These are phyloP conservation scores for Polygonum maritimum DNA, from an alignment of 148 eudicot species.

Conservation along the genomic window DNA sequence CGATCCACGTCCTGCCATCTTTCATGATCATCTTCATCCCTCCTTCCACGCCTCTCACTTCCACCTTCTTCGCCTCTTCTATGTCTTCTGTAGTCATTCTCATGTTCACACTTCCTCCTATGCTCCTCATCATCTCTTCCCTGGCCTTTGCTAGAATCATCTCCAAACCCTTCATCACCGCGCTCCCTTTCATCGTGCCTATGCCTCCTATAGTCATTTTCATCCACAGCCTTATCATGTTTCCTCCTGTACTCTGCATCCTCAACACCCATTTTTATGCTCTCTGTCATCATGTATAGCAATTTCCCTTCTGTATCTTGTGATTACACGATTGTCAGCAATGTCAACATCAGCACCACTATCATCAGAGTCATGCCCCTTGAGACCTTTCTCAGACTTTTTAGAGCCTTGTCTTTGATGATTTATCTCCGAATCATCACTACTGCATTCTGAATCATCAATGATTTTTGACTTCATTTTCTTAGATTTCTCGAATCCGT, in stretches of 20 bases:
- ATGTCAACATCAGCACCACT: conserved; percentile 22
- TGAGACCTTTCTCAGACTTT: background rate
- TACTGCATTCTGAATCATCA: conserved; percentile 18
- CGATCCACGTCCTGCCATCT: conserved; percentile 28
- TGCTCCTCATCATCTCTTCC: conserved; percentile 11
- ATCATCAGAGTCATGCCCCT: conserved; percentile 24
- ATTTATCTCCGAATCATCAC: conserved; percentile 14
- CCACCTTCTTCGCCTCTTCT: conserved; percentile 19
- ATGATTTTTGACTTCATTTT: conserved; percentile 8
- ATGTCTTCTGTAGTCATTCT: background rate
- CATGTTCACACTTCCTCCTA: conserved; percentile 18
- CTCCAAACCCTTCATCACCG: conserved; percentile 11
- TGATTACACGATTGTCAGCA: conserved; percentile 16
- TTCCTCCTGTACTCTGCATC: conserved; percentile 11
- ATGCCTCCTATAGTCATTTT: conserved; percentile 18
- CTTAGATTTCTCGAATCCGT: conserved; percentile 12
- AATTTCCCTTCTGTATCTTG: background rate
- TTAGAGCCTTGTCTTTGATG: conserved; percentile 5
- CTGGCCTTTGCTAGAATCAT: conserved; percentile 4
- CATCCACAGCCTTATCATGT: conserved; percentile 15
- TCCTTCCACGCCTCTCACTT: conserved; percentile 17
- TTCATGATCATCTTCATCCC: conserved; percentile 20
- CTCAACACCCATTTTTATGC: background rate
- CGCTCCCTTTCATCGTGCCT: conserved; percentile 13
- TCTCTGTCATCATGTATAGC: conserved; percentile 7